Evolutionary conservation across 768 basidiomycete genomes (phyloP), one percentile per base, ranked within the genome.

Genomic region (Russula sp.): DNA sequence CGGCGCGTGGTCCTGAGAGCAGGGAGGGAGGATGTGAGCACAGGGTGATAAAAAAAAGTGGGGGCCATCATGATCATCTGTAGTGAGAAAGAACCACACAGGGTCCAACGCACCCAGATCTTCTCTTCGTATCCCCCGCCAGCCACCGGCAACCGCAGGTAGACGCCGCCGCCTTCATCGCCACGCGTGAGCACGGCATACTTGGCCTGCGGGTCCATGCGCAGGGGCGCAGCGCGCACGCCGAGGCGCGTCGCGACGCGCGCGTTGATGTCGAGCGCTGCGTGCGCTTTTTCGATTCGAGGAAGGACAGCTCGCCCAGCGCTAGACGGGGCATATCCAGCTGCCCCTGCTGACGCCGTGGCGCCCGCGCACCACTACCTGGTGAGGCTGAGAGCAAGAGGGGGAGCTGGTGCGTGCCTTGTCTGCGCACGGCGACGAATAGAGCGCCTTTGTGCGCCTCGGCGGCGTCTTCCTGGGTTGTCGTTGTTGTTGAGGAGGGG

Each of bases 181-280:
- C 95, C 94, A 45, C 95, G 78, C 5, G 86, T 85, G 13, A 98
- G 82, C 70, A 86, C 86, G 35, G 88, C 84, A 68, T 98, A 98
- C 75, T 98, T 99, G 1, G 94, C 94, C 73, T 98, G 95, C 72
- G 89, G 91, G 73, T 98, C 96, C 94, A 98, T 97, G 20, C 92
- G 80, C 16, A 85, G 78, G 9, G 90, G 86, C 0, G 80, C 72
- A 2, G 81, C 76, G 18, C 84, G 84, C 59, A 97, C 81, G 2
- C 81, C 81, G 32, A 98, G 77, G 5, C 86, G 68, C 37, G 80
- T 70, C 0, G 89, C 85, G 40, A 98, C 87, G 22, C 79, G 80
- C 39, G 84, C 83, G 70, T 89, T 94, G 74, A 93, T 88, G 2
- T 85, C 84, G 63, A 94, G 91, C n/a, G 93, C 89, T 1, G 91